These are phyloP conservation scores for Quercus gilva DNA, from an alignment of 306 rosid species.

Conservation along the genomic window DNA sequence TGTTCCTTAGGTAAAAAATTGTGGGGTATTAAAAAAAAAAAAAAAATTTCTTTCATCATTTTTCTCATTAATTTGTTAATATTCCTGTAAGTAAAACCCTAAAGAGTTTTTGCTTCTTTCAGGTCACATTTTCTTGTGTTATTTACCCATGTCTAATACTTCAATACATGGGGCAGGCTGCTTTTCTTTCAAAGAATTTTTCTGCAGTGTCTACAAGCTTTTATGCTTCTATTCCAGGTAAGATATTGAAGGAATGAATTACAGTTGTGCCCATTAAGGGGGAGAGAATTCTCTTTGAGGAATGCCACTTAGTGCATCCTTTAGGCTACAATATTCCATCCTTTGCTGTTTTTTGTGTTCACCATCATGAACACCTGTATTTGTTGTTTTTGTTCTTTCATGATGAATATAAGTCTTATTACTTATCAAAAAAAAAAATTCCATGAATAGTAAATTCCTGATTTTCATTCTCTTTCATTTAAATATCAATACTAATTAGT, in stretches of 20 bases:
- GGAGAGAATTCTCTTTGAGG: background rate
- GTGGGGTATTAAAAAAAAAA: no score
- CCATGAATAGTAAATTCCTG: background rate
- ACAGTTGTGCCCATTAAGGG: slow-evolving; percentile 9
- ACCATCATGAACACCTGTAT: no score
- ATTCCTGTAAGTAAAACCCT: slow-evolving; percentile 5
- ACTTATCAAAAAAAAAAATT: no score
- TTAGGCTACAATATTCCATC: background rate
- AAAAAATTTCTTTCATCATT: slow-evolving; percentile 2
- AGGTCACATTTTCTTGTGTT: slow-evolving; percentile 66
- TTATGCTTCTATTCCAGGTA: slow-evolving; percentile 87
- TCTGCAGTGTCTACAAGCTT: slow-evolving; percentile 66
- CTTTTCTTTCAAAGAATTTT: slow-evolving; percentile 75
- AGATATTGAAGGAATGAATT: slow-evolving; percentile 29
- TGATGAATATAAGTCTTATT: no score
- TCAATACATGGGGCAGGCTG: slow-evolving; percentile 97
- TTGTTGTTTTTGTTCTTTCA: no score
- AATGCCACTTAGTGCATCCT: slow-evolving; percentile 11
- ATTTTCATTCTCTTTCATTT: slow-evolving; percentile 2
- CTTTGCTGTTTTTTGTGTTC: no score
- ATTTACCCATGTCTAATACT: slow-evolving; percentile 75
- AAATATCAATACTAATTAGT: slow-evolving; percentile 4
- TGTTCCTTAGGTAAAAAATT: background rate
- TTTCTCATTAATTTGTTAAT: slow-evolving; percentile 15
- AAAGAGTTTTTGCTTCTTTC: slow-evolving; percentile 28